These are phyloP conservation scores for Alternaria sp. DNA, from an alignment of 2,329 filamentous ascomycete genomes.

Conservation along the genomic window DNA sequence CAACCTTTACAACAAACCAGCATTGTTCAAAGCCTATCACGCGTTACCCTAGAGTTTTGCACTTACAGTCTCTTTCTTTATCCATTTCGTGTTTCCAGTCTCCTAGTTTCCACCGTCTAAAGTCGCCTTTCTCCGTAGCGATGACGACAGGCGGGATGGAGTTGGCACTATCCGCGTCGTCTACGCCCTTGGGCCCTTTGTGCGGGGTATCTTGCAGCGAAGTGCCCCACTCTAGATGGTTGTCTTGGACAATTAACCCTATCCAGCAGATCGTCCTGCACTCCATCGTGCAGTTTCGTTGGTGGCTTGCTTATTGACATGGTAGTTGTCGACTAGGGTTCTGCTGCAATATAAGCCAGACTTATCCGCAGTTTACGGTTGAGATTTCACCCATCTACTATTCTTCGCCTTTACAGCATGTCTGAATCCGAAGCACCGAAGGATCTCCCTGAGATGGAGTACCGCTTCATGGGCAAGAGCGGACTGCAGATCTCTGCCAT, in stretches of 20 bases:
- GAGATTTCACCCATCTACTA: neutral
- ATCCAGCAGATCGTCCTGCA: constrained; percentile 1
- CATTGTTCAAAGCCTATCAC: neutral
- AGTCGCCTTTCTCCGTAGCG: neutral
- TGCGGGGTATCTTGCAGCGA: constrained; percentile 12
- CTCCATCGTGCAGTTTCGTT: neutral
- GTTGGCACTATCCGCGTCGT: neutral
- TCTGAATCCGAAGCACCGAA: constrained; percentile 22
- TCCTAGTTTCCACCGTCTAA: constrained; percentile 1
- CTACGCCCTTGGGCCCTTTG: neutral
- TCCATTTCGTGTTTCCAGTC: neutral
- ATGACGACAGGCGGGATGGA: constrained; percentile 3
- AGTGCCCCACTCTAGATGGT: constrained; percentile 3
- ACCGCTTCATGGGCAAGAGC: constrained; percentile 74
- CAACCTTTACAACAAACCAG: neutral
- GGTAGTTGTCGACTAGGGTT: neutral
- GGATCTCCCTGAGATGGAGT: constrained; percentile 67
- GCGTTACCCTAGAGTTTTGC: neutral
- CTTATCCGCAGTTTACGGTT: neutral
- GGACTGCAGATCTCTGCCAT: constrained; percentile 79
- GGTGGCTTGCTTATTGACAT: constrained; percentile 4
- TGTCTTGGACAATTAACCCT: neutral
- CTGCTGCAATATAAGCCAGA: neutral
- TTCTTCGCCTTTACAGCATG: constrained; percentile 1
- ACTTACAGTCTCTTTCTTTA: neutral